Evolutionary conservation across 1,284 basidiomycete species (phyloP).

Genomic region (Ganoderma leucocontextum): DNA sequence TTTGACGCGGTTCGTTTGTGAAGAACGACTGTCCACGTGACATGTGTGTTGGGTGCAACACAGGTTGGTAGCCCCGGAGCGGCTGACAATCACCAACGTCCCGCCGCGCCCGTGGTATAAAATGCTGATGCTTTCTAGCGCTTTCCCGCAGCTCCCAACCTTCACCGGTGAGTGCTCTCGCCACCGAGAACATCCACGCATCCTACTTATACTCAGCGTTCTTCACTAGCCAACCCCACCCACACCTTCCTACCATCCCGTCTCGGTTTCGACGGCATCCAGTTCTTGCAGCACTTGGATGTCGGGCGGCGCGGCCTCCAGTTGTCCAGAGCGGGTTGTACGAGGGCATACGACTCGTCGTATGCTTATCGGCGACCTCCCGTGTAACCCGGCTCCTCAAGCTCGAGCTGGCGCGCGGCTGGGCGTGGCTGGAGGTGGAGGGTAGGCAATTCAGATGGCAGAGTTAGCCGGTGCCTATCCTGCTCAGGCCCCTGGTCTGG

Average conservation of each 20-base stretch:
- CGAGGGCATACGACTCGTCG: slow-evolving; percentile 13
- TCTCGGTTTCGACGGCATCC: neutral
- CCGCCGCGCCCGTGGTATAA: neutral
- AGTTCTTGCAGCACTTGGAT: neutral
- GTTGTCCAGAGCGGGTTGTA: slow-evolving; percentile 13
- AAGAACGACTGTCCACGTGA: neutral
- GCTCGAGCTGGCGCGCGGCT: neutral
- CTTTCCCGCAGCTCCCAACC: neutral
- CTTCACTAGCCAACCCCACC: neutral
- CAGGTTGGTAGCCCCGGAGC: neutral
- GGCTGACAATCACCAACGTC: slow-evolving; percentile 1
- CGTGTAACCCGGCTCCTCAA: neutral
- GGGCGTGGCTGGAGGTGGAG: slow-evolving; percentile 7
- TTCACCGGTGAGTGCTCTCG: neutral
- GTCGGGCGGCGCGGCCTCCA: slow-evolving; percentile 10
- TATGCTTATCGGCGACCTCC: slow-evolving; percentile 9
- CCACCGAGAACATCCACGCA: neutral
- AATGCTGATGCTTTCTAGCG: neutral
- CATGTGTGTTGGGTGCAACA: neutral
- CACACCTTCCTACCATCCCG: neutral
- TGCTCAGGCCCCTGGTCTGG: slow-evolving; percentile 3
- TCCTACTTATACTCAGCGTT: neutral
- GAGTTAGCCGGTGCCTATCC: slow-evolving; percentile 3
- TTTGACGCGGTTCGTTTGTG: slow-evolving; percentile 1
- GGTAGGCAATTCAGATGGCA: slow-evolving; percentile 5